Conservation (phyloP, 2,329 filamentous ascomycete genomes). For the Phaeosphaeriaceae sp. region DNA sequence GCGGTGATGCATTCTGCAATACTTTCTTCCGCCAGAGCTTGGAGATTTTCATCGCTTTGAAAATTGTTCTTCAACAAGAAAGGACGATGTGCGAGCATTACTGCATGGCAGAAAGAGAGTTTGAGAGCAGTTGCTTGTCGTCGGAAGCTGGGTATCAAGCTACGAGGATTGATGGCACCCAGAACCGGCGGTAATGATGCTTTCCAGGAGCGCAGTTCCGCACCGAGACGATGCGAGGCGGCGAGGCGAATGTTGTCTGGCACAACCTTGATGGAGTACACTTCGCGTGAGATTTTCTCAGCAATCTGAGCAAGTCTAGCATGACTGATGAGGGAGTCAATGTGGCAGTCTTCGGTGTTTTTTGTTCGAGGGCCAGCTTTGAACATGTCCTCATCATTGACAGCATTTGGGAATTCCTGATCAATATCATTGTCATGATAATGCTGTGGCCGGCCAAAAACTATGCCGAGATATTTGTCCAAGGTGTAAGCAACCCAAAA, state of each 20-base stretch:
- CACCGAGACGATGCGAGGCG: slow-evolving; percentile 49
- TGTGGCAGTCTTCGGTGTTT: slow-evolving; percentile 56
- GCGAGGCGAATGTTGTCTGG: slow-evolving; percentile 47
- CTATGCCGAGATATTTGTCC: slow-evolving; percentile 68
- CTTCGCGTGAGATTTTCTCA: slow-evolving; percentile 39
- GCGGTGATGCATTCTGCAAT: slow-evolving; percentile 55
- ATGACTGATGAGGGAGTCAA: slow-evolving; percentile 59
- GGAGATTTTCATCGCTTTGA: slow-evolving; percentile 26
- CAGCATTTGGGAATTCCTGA: slow-evolving; percentile 63
- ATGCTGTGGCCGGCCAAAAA: slow-evolving; percentile 66
- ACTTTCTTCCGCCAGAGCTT: slow-evolving; percentile 45
- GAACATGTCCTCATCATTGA: slow-evolving; percentile 67
- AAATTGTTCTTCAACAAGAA: slow-evolving; percentile 32
- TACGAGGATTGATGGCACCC: slow-evolving; percentile 54
- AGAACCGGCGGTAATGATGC: slow-evolving; percentile 53
- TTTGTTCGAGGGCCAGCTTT: slow-evolving; percentile 43
- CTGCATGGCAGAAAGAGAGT: slow-evolving; percentile 44
- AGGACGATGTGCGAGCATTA: slow-evolving; percentile 46
- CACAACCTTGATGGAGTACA: slow-evolving; percentile 44
- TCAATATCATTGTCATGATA: slow-evolving; percentile 71
- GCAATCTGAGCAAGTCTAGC: slow-evolving; percentile 49
- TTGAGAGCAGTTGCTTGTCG: slow-evolving; percentile 42
- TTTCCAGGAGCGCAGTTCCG: slow-evolving; percentile 46
- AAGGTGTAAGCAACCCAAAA: slow-evolving; percentile 71
- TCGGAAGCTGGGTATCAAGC: slow-evolving; percentile 56